Base-by-base conservation (phyloP, 495 filamentous ascomycete species). In the Wilcoxina mikolae region DNA sequence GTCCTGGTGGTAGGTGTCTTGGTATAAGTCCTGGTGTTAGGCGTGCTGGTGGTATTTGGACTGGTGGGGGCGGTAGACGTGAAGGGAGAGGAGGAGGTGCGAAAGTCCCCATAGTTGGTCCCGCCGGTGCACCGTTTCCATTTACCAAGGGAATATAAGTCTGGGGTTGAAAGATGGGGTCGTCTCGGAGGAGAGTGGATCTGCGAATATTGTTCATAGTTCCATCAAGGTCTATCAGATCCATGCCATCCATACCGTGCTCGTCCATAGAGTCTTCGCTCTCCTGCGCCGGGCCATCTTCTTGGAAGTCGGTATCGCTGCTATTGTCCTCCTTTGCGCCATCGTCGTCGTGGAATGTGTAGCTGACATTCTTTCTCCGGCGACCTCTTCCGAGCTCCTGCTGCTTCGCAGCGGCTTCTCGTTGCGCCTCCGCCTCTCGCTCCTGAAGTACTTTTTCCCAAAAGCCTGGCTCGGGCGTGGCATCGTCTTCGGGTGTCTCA, bases 371-470 rank as follows among this genome's bases (percentile, higher is more conserved):
- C 47, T 69, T 65, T 26, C 73, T 68, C 62, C 73, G 74, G 57
- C 85, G 89, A 22, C 93, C 91, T 24, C 90, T 79, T 1, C 93
- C 93, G 28, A 94, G 75, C 5, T 76, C 78, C 62, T 91, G 75
- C 27, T 76, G 71, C 44, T 76, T 75, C 4, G 71, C 73, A 27
- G 76, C 76, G 2, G 76, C 76, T 57, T 93, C 85, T 55, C 73
- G 74, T 3, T 75, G 72, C 0, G 87, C 88, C 29, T 81, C 79
- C 45, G 76, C 78, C 60, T 94, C 86, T 24, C 91, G 83, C 63
- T 90, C 75, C 45, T 79, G 74, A 17, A 98, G 73, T 43, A 98
- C 91, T 56, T 81, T 79, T 24, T 93, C 87, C 91, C 91, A 98
- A 1, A 91, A 76, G 20, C 76, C 77, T 1, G 73, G 71, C 29